Percentiles rank a stretch among this genome's conserved stretches.
phyloP scores from a whole-genome alignment of 352 stramenopile genomes.

The Pythium vanterpoolii region DNA sequence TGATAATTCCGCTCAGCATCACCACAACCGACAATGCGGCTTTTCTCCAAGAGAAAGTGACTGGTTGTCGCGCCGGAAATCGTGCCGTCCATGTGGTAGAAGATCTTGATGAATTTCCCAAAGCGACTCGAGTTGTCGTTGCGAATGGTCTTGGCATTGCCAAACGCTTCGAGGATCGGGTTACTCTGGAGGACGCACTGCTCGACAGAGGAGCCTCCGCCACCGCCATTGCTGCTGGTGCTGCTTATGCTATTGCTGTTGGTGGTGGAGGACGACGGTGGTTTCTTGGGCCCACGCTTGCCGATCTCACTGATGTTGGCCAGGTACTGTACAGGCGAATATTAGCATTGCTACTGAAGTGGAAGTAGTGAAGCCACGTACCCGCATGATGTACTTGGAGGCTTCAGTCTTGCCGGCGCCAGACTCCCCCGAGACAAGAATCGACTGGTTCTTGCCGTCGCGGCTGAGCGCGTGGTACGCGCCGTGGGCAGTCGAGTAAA shows the following conservation, averaged over 20 bases:
- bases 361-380: slow-evolving; percentile 16
- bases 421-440: slow-evolving; percentile 84
- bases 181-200: slow-evolving; percentile 93
- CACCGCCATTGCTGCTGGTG: slow-evolving; percentile 31
- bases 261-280: slow-evolving; percentile 55
- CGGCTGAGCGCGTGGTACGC: slow-evolving; percentile 80
- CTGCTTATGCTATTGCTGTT: too few relatives aligned
- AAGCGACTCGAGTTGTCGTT: slow-evolving; percentile 97
- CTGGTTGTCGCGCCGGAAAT: slow-evolving; percentile 93
- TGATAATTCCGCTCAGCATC: slow-evolving; percentile 98
- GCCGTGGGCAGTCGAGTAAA: slow-evolving; percentile 82
- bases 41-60: slow-evolving; percentile 98
- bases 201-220: slow-evolving; percentile 71
- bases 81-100: slow-evolving; percentile 88
- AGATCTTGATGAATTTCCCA: slow-evolving; percentile 96
- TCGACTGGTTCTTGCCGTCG: slow-evolving; percentile 81
- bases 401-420: slow-evolving; percentile 88
- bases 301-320: slow-evolving; percentile 89
- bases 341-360: too few relatives aligned
- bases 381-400: slow-evolving; percentile 91
- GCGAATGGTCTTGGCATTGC: slow-evolving; percentile 92
- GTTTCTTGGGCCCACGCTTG: slow-evolving; percentile 63
- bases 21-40: slow-evolving; percentile 92
- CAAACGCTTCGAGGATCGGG: slow-evolving; percentile 90
- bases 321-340: slow-evolving; percentile 81